These are phyloP conservation scores for Verticillium isaacii DNA, from an alignment of 2,329 filamentous ascomycete genomes.

Conservation along the genomic window DNA sequence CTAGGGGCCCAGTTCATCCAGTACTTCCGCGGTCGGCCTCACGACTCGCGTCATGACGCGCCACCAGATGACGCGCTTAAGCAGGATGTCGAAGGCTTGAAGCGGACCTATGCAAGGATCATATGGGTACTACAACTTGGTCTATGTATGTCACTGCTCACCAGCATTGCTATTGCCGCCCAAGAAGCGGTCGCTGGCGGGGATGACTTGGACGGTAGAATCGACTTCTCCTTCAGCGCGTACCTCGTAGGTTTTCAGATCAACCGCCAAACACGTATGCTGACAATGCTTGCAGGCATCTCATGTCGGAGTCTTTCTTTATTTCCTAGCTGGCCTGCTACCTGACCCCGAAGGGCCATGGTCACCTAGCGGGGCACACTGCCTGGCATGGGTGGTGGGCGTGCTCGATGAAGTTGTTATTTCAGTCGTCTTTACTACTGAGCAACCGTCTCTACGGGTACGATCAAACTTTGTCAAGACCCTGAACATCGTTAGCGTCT, in stretches of 20 bases:
- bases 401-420: constrained; percentile 30
- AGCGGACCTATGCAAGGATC: constrained; percentile 23
- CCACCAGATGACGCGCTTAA: constrained; percentile 20
- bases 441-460: constrained; percentile 22
- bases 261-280: not conserved
- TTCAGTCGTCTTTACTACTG: constrained; percentile 24
- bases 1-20: constrained; percentile 29
- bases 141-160: constrained; percentile 25
- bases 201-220: constrained; percentile 16
- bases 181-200: constrained; percentile 24
- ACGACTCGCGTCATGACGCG: constrained; percentile 18
- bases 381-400: constrained; percentile 30
- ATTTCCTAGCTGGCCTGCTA: constrained; percentile 34
- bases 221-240: constrained; percentile 33
- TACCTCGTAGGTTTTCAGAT: constrained; percentile 26
- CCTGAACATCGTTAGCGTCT: constrained; percentile 24
- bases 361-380: constrained; percentile 30
- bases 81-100: constrained; percentile 18
- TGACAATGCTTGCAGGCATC: constrained; percentile 24
- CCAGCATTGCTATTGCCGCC: constrained; percentile 25
- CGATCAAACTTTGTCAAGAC: constrained; percentile 21
- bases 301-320: constrained; percentile 33
- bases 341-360: constrained; percentile 40
- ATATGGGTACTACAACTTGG: constrained; percentile 30
- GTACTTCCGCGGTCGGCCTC: constrained; percentile 28